Evolutionary conservation across 148 eudicot species (phyloP).

Genomic region (Vaccinium myrtillus): DNA sequence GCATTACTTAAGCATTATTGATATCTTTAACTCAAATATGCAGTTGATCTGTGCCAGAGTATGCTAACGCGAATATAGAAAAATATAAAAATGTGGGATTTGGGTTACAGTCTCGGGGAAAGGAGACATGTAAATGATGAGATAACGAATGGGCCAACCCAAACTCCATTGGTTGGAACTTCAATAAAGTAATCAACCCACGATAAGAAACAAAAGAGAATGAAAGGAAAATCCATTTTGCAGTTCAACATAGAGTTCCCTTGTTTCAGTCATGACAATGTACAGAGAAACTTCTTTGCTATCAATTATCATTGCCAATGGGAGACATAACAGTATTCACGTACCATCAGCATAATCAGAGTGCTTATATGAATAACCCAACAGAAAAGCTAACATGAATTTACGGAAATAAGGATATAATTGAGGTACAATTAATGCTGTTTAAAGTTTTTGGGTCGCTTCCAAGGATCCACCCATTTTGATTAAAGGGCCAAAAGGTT

Average conservation of each 20-base stretch:
- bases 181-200: background rate
- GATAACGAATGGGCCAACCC: background rate
- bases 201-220: background rate
- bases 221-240: background rate
- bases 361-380: background rate
- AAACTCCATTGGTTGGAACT: background rate
- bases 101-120: background rate
- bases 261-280: background rate
- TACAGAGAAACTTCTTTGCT: background rate
- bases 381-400: background rate
- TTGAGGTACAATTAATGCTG: background rate
- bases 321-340: background rate
- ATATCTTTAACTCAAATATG: background rate
- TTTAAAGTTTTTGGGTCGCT: background rate
- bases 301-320: background rate
- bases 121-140: background rate
- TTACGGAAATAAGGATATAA: background rate
- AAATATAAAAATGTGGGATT: background rate
- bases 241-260: background rate
- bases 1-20: background rate
- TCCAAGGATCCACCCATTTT: background rate
- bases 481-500: background rate
- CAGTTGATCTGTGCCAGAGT: background rate
- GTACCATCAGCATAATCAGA: background rate
- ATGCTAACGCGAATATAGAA: background rate